Percentiles rank a stretch among this genome's conserved stretches.
phyloP scores from a whole-genome alignment of 2,329 filamentous ascomycete species.

The Aspergillus oerlinghausenensis region DNA sequence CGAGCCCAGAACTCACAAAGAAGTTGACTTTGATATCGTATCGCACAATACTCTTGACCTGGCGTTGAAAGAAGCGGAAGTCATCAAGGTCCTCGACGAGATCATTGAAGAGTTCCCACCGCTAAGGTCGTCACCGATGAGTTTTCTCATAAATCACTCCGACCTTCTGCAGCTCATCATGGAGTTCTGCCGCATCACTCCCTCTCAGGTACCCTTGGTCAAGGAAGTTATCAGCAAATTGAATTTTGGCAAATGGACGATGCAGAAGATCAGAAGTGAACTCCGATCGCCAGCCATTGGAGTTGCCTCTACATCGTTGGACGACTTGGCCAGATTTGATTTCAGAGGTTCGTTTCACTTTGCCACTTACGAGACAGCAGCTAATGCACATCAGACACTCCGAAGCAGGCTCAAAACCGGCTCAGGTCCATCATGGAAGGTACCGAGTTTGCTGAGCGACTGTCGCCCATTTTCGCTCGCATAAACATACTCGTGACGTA shows the following conservation, averaged over 20 bases:
- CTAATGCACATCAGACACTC: constrained; percentile 56
- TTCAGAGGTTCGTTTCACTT: constrained; percentile 61
- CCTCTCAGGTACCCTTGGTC: constrained; percentile 62
- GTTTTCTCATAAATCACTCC: constrained; percentile 85
- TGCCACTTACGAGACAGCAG: constrained; percentile 50
- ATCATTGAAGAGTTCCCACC: constrained; percentile 76
- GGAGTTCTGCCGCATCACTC: constrained; percentile 77
- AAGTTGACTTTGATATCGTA: constrained; percentile 96
- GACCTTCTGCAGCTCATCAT: constrained; percentile 84
- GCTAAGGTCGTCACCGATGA: constrained; percentile 68
- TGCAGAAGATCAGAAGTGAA: constrained; percentile 77
- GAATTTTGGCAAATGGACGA: constrained; percentile 74
- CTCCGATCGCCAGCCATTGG: constrained; percentile 76
- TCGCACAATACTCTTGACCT: constrained; percentile 75
- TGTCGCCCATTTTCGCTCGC: constrained; percentile 63
- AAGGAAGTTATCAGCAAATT: constrained; percentile 84
- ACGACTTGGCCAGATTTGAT: constrained; percentile 86
- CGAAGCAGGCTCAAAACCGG: constrained; percentile 68
- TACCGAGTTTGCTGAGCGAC: constrained; percentile 49
- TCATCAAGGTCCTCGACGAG: constrained; percentile 91
- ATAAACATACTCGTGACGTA: constrained; percentile 74
- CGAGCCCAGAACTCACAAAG: constrained; percentile 75
- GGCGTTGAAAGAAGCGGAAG: constrained; percentile 85
- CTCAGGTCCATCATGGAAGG: constrained; percentile 52
- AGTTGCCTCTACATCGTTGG: constrained; percentile 81